These are phyloP conservation scores for Pontederia crassipes DNA, from an alignment of 176 grass and related monocot species.

Conservation along the genomic window DNA sequence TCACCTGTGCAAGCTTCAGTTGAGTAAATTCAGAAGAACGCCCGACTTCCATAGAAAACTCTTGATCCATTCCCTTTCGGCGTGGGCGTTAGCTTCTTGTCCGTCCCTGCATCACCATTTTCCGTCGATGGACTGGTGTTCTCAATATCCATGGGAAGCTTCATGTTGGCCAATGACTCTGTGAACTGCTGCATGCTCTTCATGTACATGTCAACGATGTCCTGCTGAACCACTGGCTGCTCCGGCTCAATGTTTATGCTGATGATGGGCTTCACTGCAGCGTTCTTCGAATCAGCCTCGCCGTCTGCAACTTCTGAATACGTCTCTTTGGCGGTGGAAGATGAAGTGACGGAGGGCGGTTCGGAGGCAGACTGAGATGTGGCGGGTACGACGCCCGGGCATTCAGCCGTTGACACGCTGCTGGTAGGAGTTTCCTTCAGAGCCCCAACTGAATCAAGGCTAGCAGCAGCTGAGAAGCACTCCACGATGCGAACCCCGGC, in stretches of 20 bases:
- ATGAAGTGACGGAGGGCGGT: slow-evolving; percentile 10
- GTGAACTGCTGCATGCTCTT: slow-evolving; percentile 98
- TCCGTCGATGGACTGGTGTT: slow-evolving; percentile 25
- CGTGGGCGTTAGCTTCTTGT: slow-evolving; percentile 19
- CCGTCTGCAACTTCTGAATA: slow-evolving; percentile 42
- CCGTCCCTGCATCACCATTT: slow-evolving; percentile 16
- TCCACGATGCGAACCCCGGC: slow-evolving; percentile 24
- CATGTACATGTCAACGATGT: slow-evolving; percentile 95
- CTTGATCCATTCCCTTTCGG: slow-evolving; percentile 60
- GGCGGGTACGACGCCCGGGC: slow-evolving; percentile 7
- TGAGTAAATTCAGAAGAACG: slow-evolving; percentile 52
- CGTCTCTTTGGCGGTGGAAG: slow-evolving; percentile 37
- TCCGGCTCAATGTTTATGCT: slow-evolving; percentile 49
- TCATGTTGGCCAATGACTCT: slow-evolving; percentile 88
- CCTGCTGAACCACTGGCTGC: slow-evolving; percentile 55
- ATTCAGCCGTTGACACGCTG: slow-evolving; percentile 53
- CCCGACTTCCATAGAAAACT: slow-evolving; percentile 95
- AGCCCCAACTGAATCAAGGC: slow-evolving; percentile 24
- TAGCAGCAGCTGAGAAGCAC: slow-evolving; percentile 27
- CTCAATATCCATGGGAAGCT: slow-evolving; percentile 67
- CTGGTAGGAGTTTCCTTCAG: slow-evolving; percentile 39
- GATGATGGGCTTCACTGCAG: slow-evolving; percentile 35
- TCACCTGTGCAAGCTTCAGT: not conserved
- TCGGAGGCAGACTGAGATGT: slow-evolving; percentile 30
- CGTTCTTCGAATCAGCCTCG: slow-evolving; percentile 45